phyloP scores from a whole-genome alignment of 1,139 yeast genomes.

The Yamadazyma buinensis region DNA sequence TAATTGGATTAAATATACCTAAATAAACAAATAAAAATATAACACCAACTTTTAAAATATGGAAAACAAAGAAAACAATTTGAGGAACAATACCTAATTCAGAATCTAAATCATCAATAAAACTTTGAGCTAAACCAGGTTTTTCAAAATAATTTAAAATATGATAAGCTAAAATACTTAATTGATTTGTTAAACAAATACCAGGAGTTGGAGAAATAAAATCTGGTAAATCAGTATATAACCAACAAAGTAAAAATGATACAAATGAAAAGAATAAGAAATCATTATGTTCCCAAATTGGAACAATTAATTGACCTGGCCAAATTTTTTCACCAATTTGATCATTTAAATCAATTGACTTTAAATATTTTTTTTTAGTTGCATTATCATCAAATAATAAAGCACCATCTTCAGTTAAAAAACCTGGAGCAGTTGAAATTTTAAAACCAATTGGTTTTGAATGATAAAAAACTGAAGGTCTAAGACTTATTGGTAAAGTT shows the following conservation, averaged over 20 bases:
- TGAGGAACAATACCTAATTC: constrained; percentile 50
- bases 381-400: constrained; percentile 65
- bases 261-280: constrained; percentile 45
- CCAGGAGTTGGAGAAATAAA: constrained; percentile 90
- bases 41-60: constrained; percentile 56
- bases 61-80: constrained; percentile 66
- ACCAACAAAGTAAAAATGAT: constrained; percentile 59
- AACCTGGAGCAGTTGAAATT: constrained; percentile 78
- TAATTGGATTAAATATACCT: constrained; percentile 75
- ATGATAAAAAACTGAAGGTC: constrained; percentile 76
- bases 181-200: constrained; percentile 67
- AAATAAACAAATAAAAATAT: constrained; percentile 56
- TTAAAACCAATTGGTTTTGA: constrained; percentile 61
- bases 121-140: constrained; percentile 36
- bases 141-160: constrained; percentile 30
- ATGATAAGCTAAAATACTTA: constrained; percentile 24
- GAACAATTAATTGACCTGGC: constrained; percentile 90
- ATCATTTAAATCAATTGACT: constrained; percentile 42
- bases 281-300: constrained; percentile 66
- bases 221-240: constrained; percentile 91
- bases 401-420: constrained; percentile 78
- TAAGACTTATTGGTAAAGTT: constrained; percentile 65
- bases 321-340: constrained; percentile 58
- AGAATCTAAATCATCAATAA: constrained; percentile 45
- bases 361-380: constrained; percentile 40